phyloP scores from a whole-genome alignment of 2,329 filamentous ascomycete species.

The Microcyclospora pomicola region DNA sequence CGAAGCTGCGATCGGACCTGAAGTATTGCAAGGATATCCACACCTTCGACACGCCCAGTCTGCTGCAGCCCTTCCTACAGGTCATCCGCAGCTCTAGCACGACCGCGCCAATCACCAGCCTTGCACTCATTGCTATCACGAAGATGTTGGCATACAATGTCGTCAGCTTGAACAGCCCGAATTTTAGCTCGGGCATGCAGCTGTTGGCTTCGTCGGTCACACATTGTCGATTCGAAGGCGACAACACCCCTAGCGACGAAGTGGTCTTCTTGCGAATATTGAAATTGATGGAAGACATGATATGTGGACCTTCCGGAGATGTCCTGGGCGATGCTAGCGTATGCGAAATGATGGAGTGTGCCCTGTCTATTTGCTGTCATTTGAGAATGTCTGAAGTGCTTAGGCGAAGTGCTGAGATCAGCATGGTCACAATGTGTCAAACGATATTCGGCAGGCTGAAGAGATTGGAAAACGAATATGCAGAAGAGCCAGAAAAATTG shows the following conservation, averaged over 20 bases:
- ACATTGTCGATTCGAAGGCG: slow-evolving; percentile 94
- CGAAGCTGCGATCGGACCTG: slow-evolving; percentile 73
- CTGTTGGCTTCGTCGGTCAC: slow-evolving; percentile 87
- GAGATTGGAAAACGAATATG: slow-evolving; percentile 58
- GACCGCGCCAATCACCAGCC: slow-evolving; percentile 87
- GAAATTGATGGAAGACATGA: slow-evolving; percentile 96
- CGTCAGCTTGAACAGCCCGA: slow-evolving; percentile 69
- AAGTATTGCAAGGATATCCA: slow-evolving; percentile 78
- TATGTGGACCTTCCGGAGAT: slow-evolving; percentile 82
- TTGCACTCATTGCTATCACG: slow-evolving; percentile 82
- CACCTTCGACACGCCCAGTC: slow-evolving; percentile 73
- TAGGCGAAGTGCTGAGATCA: slow-evolving; percentile 80
- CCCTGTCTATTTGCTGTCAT: slow-evolving; percentile 93
- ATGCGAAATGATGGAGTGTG: slow-evolving; percentile 98
- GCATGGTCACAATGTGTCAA: slow-evolving; percentile 98
- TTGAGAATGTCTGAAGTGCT: slow-evolving; percentile 80
- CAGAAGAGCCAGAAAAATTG: slow-evolving; percentile 47
- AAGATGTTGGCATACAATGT: slow-evolving; percentile 96
- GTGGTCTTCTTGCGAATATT: slow-evolving; percentile 88
- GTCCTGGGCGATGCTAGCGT: slow-evolving; percentile 96
- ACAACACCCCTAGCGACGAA: slow-evolving; percentile 86
- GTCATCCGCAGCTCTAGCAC: slow-evolving; percentile 95
- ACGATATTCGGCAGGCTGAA: slow-evolving; percentile 93
- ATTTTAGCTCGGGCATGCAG: slow-evolving; percentile 85
- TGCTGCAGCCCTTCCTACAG: slow-evolving; percentile 88